phyloP scores from a whole-genome alignment of 768 basidiomycete species.

The Boletus reticulatus region DNA sequence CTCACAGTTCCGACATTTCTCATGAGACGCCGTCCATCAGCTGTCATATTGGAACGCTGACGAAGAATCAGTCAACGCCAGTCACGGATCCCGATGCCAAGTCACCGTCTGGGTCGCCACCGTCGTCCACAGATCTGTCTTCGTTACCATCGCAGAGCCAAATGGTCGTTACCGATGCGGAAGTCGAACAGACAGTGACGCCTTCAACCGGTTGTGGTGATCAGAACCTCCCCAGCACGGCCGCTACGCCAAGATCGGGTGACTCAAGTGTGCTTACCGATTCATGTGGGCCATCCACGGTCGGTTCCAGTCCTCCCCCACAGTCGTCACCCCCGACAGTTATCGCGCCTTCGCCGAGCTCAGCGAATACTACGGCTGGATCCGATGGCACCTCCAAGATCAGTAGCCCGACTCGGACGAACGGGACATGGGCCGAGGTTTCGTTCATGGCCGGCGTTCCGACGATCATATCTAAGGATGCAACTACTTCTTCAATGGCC shows the following conservation, averaged over 20 bases:
- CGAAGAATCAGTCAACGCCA: too few relatives aligned
- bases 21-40: too few relatives aligned
- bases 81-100: background rate
- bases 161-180: background rate
- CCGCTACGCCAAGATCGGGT: too few relatives aligned
- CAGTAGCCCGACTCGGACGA: too few relatives aligned
- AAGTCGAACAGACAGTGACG: background rate
- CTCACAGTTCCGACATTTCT: too few relatives aligned
- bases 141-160: slow-evolving; percentile 7
- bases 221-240: too few relatives aligned
- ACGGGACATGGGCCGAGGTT: background rate
- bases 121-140: background rate
- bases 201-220: background rate
- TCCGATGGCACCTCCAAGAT: background rate
- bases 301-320: background rate
- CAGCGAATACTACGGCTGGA: background rate
- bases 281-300: background rate
- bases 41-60: too few relatives aligned
- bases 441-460: background rate
- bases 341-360: background rate
- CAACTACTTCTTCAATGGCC: background rate
- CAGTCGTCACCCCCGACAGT: background rate
- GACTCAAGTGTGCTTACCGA: background rate
- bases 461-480: background rate
- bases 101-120: background rate